Evolutionary conservation across 345 rosid species (phyloP), one percentile per base, ranked within the genome.

Genomic region (Cardamine occulta): DNA sequence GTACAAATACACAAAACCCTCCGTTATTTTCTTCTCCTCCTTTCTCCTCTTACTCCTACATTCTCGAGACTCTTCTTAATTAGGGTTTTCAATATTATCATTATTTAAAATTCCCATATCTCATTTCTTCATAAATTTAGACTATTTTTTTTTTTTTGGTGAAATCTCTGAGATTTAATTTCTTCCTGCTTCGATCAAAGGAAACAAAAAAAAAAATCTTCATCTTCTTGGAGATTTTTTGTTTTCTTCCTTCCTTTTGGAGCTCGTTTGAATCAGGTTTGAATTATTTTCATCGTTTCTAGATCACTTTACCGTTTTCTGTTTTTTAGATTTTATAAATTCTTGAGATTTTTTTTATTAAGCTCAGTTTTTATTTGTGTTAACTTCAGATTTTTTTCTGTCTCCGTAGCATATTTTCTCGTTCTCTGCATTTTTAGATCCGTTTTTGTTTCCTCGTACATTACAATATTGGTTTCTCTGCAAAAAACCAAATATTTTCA

Each of bases 241-340:
- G 14, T 47, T 28, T 28, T 6, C 5, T 11, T 1, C 34, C 34
- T 63, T 29, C 32, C 10, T 31, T 28, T 31, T 31, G 26, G 4
- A 60, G 44, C 70, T 63, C 55, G n/a, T 73, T 73, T 73, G 26
- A 65, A n/a, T 45, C 72, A 74, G 72, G 78, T 55, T 55, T 45
- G 31, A 21, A 32, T 56, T 56, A 18, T 59, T 34, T 40, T 7
- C 1, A 39, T 14, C 23, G 1, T 45, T 70, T 37, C 49, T 44
- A 14, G 18, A 42, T 60, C 4, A 17, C 37, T 31, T 31, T 31
- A 57, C 3, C 5, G 19, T 28, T 63, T 23, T 44, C 8, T 19
- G 8, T 31, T 12, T 51, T 51, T 1, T 31, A 56, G 19, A 15
- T 40, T 9, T 18, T 18, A n/a, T 39, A 15, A 40, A 8, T 13